Conservation (phyloP, 2,329 filamentous ascomycete species). For the Dactylonectria estremocensis region DNA sequence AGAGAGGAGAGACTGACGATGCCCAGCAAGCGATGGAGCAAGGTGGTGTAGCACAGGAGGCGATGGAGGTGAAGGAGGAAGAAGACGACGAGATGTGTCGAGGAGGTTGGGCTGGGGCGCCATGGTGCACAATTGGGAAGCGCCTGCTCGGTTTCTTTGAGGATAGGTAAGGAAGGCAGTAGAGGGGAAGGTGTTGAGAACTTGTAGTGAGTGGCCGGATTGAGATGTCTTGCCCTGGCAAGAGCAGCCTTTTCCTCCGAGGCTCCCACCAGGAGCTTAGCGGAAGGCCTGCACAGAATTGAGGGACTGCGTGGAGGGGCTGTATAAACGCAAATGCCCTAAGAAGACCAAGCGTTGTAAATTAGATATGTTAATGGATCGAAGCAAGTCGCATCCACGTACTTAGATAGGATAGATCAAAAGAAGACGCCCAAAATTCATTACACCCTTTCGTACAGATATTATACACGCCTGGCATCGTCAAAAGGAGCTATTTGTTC, state of each 20-base stretch:
- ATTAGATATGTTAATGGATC: neutral
- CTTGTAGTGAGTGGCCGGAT: neutral
- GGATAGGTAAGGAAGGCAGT: neutral
- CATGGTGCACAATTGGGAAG: constrained; percentile 9
- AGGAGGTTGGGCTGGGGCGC: neutral
- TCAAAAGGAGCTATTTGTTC: constrained; percentile 25
- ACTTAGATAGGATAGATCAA: neutral
- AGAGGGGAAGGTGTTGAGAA: too few relatives aligned
- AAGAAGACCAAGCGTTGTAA: neutral
- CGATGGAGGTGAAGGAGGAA: constrained; percentile 28
- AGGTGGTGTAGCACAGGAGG: constrained; percentile 26
- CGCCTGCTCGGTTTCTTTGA: neutral
- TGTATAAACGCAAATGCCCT: too few relatives aligned
- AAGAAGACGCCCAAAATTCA: neutral
- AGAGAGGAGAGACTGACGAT: constrained; percentile 11
- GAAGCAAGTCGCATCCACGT: neutral
- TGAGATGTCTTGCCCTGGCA: neutral
- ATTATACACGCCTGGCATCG: constrained; percentile 6
- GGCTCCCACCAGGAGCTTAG: neutral
- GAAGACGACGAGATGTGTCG: neutral
- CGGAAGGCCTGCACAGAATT: too few relatives aligned
- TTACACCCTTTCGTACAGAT: neutral
- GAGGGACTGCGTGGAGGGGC: too few relatives aligned
- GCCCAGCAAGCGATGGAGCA: constrained; percentile 29
- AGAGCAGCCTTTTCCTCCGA: neutral